Base-by-base conservation (phyloP, 2,329 filamentous ascomycete species). In the Tolypocladium tropicale region DNA sequence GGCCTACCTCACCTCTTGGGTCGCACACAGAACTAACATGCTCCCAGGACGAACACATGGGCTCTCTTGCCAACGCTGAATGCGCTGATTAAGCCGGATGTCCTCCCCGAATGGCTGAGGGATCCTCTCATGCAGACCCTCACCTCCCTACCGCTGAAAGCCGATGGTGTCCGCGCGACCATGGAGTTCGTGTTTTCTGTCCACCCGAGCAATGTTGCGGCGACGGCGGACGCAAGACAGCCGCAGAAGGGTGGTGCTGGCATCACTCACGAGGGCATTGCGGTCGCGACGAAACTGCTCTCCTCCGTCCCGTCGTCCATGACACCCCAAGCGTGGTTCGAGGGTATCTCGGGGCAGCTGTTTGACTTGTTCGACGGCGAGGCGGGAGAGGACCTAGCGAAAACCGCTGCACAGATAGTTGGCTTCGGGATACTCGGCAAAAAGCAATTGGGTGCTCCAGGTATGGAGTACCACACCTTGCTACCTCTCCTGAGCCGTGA, bases 121-220 rank as follows among this genome's bases (percentile, higher is more conserved):
- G 61, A 75, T 21, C 76, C 76, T 46, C 65, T 89, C 2, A 74
- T 85, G 61, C 76, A 76, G 56, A 74, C 79, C 14, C 74, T 90
- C 49, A 82, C 84, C 1, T 66, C 76, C 14, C 64, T 89, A 11
- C 86, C 86, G 1, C 73, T 88, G 30, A 76, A 85, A 4, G 70
- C 74, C 2, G 78, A 82, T 58, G 86, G 86, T 21, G 83, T 90
- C 16, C 78, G 86, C 36, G 79, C 82, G 30, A 86, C 83, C 0
- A 75, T 89, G 58, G 86, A 89, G 64, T 89, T 89, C 64, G 76
- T 90, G 37, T 86, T 88, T 56, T 79, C 85, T 1, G 82, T 88
- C 7, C 85, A 88, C 58, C 81, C 85, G 0, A 77, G 79, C 58
- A 76, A 73, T 60, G 70, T 71, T 7, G 67, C 73, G 56, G 68